Base-by-base conservation (phyloP, 768 basidiomycete genomes). In the Trametopsis cervina region DNA sequence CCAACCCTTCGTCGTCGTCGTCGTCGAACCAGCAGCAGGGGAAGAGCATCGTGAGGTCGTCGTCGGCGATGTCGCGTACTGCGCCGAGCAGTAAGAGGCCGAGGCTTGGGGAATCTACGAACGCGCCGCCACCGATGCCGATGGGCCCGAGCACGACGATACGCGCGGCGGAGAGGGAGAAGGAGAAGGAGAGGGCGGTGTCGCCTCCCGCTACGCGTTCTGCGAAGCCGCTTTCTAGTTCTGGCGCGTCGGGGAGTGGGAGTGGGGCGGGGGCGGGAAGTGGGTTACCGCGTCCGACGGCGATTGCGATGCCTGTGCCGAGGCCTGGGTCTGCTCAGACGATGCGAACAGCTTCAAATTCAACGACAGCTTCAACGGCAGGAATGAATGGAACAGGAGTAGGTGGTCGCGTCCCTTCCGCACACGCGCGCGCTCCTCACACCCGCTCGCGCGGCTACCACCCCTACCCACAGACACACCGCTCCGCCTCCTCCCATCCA, bases 1-100 rank as follows among this genome's bases (percentile, higher is more conserved):
- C 71, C 15, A 69, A 59, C 25, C 12, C 46, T 50, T 21, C 57
- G 55, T 27, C 67, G 66, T 52, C 9, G 66, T 56, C n/a, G 74
- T 66, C 1, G 75, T 82, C 27, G 86, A 83, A 5, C 81, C 86
- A 2, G 81, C 81, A 2, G 73, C 85, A 21, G 74, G n/a, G n/a
- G n/a, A n/a, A n/a, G n/a, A n/a, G n/a, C n/a, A n/a, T n/a, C n/a
- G n/a, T n/a, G 83, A 24, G 29, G 7, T 15, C 29, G 29, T 7
- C 29, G 15, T 33, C 29, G 29, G 15, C 9, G 7, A 7, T 33
- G 29, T 33, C 29, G 7, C 72, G 73, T 17, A 79, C 80, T 1
- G 71, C 70, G 18, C 77, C 83, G 18, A 80, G 72, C 53, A n/a
- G n/a, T n/a, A 88, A 88, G 60, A 74, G 84, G 46, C 80, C 75